A percentile compares a stretch with the other conserved stretches of the same genome.
Conservation (phyloP, 2,329 filamentous ascomycete genomes). For the Ophiosphaerella herpotricha region DNA sequence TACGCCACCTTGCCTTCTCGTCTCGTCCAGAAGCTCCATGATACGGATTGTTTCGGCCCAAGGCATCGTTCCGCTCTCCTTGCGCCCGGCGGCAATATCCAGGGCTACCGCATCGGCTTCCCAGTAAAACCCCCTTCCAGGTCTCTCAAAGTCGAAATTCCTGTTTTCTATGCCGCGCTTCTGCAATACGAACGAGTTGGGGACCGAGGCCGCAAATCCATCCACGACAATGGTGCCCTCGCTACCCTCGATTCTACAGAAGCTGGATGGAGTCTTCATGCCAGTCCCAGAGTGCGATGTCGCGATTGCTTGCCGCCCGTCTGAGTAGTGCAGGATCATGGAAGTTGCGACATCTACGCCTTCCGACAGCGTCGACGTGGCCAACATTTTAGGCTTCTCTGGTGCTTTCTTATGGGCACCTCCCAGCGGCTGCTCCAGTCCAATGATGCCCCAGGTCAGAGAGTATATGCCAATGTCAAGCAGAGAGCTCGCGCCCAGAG, state of each 20-base stretch:
- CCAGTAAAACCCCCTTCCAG: constrained; percentile 81
- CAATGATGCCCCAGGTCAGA: constrained; percentile 65
- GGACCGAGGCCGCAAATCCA: constrained; percentile 29
- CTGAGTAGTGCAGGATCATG: constrained; percentile 68
- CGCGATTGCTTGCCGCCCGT: background rate
- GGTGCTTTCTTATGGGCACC: background rate
- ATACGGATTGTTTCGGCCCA: constrained; percentile 77
- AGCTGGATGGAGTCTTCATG: constrained; percentile 6
- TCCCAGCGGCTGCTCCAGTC: background rate
- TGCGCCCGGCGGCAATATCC: constrained; percentile 74
- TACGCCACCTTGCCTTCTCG: constrained; percentile 60
- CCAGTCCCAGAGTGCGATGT: background rate
- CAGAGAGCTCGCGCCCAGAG: constrained; percentile 77
- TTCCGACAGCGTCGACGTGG: background rate
- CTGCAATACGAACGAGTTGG: constrained; percentile 12
- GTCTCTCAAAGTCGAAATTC: constrained; percentile 46
- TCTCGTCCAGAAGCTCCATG: constrained; percentile 76
- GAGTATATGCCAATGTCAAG: constrained; percentile 84
- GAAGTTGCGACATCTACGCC: constrained; percentile 47
- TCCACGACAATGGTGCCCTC: constrained; percentile 50
- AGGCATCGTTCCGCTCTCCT: constrained; percentile 63
- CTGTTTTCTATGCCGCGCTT: constrained; percentile 27
- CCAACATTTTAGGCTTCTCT: background rate
- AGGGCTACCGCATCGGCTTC: constrained; percentile 76
- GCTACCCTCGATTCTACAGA: constrained; percentile 49